phyloP scores from a whole-genome alignment of 495 filamentous ascomycete genomes.

The Apiosordaria backusii region DNA sequence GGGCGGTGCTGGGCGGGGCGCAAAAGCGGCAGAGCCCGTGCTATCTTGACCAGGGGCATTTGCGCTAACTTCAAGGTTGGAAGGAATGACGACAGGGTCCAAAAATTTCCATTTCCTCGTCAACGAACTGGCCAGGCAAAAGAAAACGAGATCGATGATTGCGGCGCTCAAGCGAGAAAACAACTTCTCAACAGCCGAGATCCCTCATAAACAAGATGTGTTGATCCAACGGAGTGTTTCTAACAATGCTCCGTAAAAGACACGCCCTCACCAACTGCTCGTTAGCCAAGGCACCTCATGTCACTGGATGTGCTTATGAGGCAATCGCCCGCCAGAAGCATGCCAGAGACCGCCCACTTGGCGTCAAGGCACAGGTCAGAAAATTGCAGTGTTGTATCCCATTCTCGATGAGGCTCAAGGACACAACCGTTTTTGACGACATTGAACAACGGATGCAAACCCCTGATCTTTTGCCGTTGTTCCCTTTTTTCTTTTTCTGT shows the following conservation, averaged over 20 bases:
- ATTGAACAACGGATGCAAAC: neutral
- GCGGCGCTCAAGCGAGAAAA: neutral
- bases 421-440: neutral
- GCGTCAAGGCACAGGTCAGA: neutral
- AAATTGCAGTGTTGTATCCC: neutral
- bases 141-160: neutral
- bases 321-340: neutral
- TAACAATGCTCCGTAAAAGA: neutral
- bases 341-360: neutral
- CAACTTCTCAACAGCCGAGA: neutral
- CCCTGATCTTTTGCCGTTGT: neutral
- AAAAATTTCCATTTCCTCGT: constrained; percentile 2
- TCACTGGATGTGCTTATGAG: neutral
- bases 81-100: constrained; percentile 1
- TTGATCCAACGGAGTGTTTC: neutral
- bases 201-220: neutral
- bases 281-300: too few relatives aligned
- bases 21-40: constrained; percentile 3
- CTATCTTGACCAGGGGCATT: constrained; percentile 3
- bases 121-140: neutral
- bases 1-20: neutral
- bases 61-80: neutral
- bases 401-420: neutral
- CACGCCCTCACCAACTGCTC: neutral
- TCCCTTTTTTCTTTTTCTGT: neutral